Percentiles rank a stretch among this genome's conserved stretches.
Conservation (phyloP, 192 early-diverging fungal species). For the Dissophora globulifera region DNA sequence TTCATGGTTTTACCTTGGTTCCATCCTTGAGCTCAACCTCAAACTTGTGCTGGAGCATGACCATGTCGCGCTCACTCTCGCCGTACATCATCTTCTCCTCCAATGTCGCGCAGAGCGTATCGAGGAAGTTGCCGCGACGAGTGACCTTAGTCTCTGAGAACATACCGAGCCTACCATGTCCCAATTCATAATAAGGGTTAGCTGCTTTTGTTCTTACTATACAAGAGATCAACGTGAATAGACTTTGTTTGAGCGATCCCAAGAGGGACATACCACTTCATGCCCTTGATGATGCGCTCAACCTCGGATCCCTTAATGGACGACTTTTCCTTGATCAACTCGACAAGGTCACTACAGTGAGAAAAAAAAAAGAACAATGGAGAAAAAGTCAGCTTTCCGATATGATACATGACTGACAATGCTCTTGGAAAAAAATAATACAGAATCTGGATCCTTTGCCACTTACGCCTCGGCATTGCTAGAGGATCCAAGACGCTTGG, state of each 20-base stretch:
- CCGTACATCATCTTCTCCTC: conserved; percentile 97
- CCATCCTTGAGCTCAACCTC: conserved; percentile 93
- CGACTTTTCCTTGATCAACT: conserved; percentile 74
- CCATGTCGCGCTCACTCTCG: conserved; percentile 93
- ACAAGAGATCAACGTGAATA: no score
- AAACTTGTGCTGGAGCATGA: conserved; percentile 97
- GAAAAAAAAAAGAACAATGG: not conserved
- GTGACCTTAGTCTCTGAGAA: conserved; percentile 72
- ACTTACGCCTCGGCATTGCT: conserved; percentile 54
- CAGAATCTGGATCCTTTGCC: no score
- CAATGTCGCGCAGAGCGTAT: conserved; percentile 94
- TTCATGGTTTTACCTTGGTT: conserved; percentile 41
- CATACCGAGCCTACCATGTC: conserved; percentile 80
- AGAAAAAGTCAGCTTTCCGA: no score
- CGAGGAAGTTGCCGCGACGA: conserved; percentile 81
- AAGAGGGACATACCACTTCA: conserved; percentile 73
- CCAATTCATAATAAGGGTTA: no score
- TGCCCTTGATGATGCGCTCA: conserved; percentile 74
- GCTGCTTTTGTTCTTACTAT: no score
- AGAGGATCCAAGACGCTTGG: conserved; percentile 63
- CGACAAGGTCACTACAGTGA: conserved; percentile 60
- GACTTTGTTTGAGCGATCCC: no score
- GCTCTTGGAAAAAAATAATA: no score
- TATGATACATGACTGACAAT: no score
- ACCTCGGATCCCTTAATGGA: conserved; percentile 66